A percentile compares a stretch with the other conserved stretches of the same genome.
Conservation (phyloP, 371 early-diverging fungal species). For the Furculomyces boomerangus region DNA sequence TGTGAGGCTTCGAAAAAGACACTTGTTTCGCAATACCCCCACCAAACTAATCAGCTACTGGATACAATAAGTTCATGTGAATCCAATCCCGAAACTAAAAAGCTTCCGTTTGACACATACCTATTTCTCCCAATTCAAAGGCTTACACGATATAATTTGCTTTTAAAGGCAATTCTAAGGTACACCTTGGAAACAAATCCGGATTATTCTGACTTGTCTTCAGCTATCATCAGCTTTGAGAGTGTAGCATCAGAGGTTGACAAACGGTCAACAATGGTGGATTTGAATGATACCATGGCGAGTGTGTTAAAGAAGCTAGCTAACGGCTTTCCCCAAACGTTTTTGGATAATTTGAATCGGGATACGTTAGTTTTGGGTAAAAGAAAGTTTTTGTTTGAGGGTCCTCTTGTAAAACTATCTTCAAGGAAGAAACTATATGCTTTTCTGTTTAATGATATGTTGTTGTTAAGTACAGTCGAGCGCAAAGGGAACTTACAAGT, state of each 20-base stretch:
- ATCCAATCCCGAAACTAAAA: constrained; percentile 50
- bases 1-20: constrained; percentile 13
- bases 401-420: constrained; percentile 60
- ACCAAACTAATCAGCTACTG: constrained; percentile 9
- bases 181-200: constrained; percentile 63
- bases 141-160: constrained; percentile 77
- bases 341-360: constrained; percentile 26
- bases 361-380: constrained; percentile 38
- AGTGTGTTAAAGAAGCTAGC: constrained; percentile 37
- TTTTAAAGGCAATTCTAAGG: constrained; percentile 71
- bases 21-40: constrained; percentile 10
- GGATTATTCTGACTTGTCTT: constrained; percentile 49
- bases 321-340: constrained; percentile 23
- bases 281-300: constrained; percentile 48
- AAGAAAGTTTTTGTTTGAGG: constrained; percentile 65
- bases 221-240: constrained; percentile 51
- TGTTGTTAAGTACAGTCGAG: constrained; percentile 36
- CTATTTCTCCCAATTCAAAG: constrained; percentile 85
- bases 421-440: constrained; percentile 65
- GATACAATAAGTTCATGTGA: constrained; percentile 41
- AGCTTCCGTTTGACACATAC: constrained; percentile 67
- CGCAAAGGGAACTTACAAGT: constrained; percentile 12
- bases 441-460: constrained; percentile 73
- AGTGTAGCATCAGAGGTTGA: constrained; percentile 54
- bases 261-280: constrained; percentile 50